Evolutionary conservation across 2,329 filamentous ascomycete species (phyloP).

Genomic region (Hymenoscyphus fructigenus): DNA sequence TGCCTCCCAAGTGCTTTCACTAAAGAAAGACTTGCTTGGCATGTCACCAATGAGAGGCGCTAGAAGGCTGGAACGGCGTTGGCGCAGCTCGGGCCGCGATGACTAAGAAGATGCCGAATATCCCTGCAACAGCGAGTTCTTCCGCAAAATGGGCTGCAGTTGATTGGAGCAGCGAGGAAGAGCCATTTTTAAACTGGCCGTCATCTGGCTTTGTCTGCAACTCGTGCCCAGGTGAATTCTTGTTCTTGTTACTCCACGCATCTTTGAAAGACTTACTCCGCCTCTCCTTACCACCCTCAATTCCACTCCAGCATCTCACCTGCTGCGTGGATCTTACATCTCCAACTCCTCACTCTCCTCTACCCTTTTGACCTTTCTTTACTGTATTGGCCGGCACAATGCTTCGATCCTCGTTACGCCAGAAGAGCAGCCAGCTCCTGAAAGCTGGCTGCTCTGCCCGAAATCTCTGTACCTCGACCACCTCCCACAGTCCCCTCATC

Average conservation of each 20-base stretch:
- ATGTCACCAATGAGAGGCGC: neutral
- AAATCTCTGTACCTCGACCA: slow-evolving; percentile 28
- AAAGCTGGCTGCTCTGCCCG: slow-evolving; percentile 49
- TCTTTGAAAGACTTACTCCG: slow-evolving; percentile 47
- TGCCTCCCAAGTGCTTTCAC: neutral
- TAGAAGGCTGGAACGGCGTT: neutral
- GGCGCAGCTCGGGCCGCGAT: neutral
- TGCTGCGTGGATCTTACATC: neutral
- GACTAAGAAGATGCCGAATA: neutral
- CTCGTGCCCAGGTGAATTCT: slow-evolving; percentile 4
- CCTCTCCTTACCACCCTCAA: slow-evolving; percentile 42
- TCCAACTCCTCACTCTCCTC: neutral
- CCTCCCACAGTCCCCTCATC: slow-evolving; percentile 44
- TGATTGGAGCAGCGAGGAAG: slow-evolving; percentile 2
- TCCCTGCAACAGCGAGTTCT: neutral
- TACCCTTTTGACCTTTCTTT: slow-evolving; percentile 15
- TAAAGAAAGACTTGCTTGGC: neutral
- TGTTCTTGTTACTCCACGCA: slow-evolving; percentile 14
- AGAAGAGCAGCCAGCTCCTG: slow-evolving; percentile 64
- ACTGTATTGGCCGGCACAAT: slow-evolving; percentile 53
- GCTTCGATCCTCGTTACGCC: slow-evolving; percentile 68
- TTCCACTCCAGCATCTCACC: slow-evolving; percentile 14
- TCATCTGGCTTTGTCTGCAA: slow-evolving; percentile 17
- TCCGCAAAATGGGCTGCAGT: neutral
- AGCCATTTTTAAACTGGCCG: neutral